Evolutionary conservation across 345 rosid genomes (phyloP).

Genomic region (Pistacia atlantica): DNA sequence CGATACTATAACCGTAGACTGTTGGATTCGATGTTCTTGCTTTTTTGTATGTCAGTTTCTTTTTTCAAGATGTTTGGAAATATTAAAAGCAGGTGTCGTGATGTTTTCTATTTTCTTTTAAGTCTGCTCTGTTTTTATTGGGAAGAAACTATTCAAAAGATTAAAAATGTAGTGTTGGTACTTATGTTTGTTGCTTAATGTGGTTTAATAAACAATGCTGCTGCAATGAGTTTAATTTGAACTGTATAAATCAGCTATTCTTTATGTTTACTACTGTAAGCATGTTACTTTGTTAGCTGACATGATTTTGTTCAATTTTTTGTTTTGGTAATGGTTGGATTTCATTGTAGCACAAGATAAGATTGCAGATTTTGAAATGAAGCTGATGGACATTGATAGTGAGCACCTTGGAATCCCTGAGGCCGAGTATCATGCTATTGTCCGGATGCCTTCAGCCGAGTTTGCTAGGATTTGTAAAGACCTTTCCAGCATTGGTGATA

Average conservation of each 20-base stretch:
- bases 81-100: background rate
- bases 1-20: no score
- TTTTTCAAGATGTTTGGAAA: background rate
- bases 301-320: background rate
- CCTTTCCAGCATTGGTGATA: conserved; percentile 91
- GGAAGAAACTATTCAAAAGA: background rate
- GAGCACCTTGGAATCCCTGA: conserved; percentile 99
- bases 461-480: conserved; percentile 90
- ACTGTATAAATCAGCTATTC: background rate
- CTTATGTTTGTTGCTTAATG: background rate
- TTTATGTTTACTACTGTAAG: background rate
- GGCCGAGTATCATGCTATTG: conserved; percentile 96
- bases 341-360: conserved; percentile 77
- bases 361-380: conserved; percentile 98
- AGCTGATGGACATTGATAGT: conserved; percentile 95
- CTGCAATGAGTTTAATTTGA: background rate
- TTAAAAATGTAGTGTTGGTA: background rate
- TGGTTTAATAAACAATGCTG: background rate
- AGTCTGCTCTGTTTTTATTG: background rate
- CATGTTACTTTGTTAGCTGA: background rate
- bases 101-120: background rate
- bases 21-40: background rate
- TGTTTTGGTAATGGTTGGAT: conserved; percentile 19
- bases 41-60: background rate
- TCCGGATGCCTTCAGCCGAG: conserved; percentile 92